A percentile compares a stretch with the other conserved stretches of the same genome.
phyloP scores from a whole-genome alignment of 805 yeast genomes.

The Komagataella pseudopastoris region DNA sequence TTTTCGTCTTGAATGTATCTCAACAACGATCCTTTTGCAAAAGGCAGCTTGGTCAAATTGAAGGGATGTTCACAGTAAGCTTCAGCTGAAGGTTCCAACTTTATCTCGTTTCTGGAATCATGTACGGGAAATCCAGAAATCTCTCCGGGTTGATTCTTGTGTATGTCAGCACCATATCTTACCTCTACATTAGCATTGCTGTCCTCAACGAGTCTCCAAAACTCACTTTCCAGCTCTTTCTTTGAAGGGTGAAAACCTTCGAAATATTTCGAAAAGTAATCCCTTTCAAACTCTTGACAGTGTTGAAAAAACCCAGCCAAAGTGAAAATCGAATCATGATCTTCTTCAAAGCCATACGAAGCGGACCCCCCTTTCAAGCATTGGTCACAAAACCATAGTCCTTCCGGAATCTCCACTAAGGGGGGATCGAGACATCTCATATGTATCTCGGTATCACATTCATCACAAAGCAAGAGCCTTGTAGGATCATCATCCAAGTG shows the following conservation, averaged over 20 bases:
- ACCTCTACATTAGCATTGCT: slow-evolving; percentile 40
- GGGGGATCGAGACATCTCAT: slow-evolving; percentile 52
- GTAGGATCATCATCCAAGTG: slow-evolving; percentile 28
- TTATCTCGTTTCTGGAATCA: slow-evolving; percentile 9
- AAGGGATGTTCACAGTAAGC: slow-evolving; percentile 49
- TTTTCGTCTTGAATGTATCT: slow-evolving; percentile 42
- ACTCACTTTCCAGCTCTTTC: slow-evolving; percentile 41
- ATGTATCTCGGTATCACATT: slow-evolving; percentile 63
- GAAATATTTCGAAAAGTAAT: slow-evolving; percentile 23
- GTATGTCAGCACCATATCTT: slow-evolving; percentile 79
- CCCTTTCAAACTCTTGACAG: slow-evolving; percentile 34
- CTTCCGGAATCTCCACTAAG: slow-evolving; percentile 34
- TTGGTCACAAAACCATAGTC: slow-evolving; percentile 69
- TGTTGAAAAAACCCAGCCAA: slow-evolving; percentile 40
- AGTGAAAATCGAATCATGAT: slow-evolving; percentile 30
- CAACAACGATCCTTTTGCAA: slow-evolving; percentile 53
- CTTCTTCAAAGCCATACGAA: slow-evolving; percentile 77
- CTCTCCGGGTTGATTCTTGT: slow-evolving; percentile 48
- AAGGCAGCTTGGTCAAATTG: slow-evolving; percentile 65
- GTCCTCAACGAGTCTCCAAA: slow-evolving; percentile 40
- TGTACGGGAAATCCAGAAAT: slow-evolving; percentile 64
- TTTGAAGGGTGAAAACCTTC: slow-evolving; percentile 19
- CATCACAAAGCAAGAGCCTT: slow-evolving; percentile 49
- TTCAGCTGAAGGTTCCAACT: slow-evolving; percentile 8
- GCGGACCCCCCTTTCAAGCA: slow-evolving; percentile 76